Evolutionary conservation across 1,284 basidiomycete species (phyloP).

Genomic region (Trametes hirsuta): DNA sequence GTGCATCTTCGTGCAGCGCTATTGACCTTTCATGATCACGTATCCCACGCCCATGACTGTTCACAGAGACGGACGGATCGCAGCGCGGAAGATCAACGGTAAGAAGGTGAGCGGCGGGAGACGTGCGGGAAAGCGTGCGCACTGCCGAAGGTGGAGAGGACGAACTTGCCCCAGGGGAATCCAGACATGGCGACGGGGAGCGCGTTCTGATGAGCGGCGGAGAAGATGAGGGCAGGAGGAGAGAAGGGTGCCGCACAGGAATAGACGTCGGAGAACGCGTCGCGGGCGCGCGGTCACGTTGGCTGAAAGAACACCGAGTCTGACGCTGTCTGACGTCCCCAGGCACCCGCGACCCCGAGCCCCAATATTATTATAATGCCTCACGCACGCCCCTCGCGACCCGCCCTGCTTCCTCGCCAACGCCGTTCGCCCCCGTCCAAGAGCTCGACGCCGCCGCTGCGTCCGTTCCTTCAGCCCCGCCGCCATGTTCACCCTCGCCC

Average conservation of each 20-base stretch:
- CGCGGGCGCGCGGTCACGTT: slow-evolving; percentile 18
- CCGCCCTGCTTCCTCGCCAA: not conserved
- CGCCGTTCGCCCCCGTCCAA: not conserved
- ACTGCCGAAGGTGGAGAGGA: slow-evolving; percentile 19
- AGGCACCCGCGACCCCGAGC: not conserved
- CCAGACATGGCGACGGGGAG: slow-evolving; percentile 2
- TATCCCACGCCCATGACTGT: slow-evolving; percentile 67
- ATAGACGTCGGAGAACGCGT: slow-evolving; percentile 11
- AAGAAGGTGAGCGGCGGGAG: not conserved
- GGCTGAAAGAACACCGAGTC: not conserved
- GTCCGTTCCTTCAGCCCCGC: slow-evolving; percentile 5
- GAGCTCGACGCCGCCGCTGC: slow-evolving; percentile 3
- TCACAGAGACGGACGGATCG: not conserved
- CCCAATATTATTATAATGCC: not conserved
- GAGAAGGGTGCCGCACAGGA: not conserved
- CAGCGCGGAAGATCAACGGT: not conserved
- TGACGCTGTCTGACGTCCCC: not conserved
- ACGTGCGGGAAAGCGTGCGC: slow-evolving; percentile 2
- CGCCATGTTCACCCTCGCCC: slow-evolving; percentile 18
- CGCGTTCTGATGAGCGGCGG: not conserved
- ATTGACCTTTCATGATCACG: slow-evolving; percentile 64
- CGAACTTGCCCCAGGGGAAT: slow-evolving; percentile 21
- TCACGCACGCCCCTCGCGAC: not conserved
- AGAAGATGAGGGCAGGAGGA: not conserved
- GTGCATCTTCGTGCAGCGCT: not conserved